Conservation (phyloP, 176 grass and related monocot genomes). For the Thalia dealbata region DNA sequence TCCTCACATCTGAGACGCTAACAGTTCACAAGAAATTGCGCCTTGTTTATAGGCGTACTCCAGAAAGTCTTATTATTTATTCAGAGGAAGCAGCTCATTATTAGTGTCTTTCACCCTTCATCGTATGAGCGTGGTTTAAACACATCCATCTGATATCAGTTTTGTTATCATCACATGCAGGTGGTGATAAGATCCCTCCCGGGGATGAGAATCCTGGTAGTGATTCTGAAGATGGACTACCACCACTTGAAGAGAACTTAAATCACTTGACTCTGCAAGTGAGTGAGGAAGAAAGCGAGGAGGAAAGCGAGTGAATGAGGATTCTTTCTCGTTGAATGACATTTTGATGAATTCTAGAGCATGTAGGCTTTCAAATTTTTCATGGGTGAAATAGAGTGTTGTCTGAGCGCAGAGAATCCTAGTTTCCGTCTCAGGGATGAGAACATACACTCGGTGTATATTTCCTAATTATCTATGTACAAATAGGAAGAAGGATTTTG, state of each 20-base stretch:
- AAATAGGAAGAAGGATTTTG: too few relatives aligned
- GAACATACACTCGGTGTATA: too few relatives aligned
- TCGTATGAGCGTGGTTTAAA: background rate
- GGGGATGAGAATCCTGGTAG: slow-evolving; percentile 31
- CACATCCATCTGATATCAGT: background rate
- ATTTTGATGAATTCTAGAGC: too few relatives aligned
- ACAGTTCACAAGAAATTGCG: background rate
- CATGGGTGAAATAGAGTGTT: too few relatives aligned
- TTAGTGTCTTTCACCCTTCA: background rate
- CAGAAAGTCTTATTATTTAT: background rate
- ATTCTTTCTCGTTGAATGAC: background rate
- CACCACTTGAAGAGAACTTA: slow-evolving; percentile 77
- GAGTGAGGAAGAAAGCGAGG: slow-evolving; percentile 39
- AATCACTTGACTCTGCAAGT: slow-evolving; percentile 54
- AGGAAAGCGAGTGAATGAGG: slow-evolving; percentile 28
- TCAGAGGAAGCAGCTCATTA: too few relatives aligned
- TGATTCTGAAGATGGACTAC: slow-evolving; percentile 71
- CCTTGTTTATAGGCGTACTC: background rate
- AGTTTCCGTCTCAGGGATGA: too few relatives aligned
- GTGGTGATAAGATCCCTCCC: background rate
- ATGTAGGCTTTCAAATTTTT: too few relatives aligned
- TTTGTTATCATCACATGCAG: background rate
- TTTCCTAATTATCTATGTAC: too few relatives aligned
- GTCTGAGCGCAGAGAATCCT: too few relatives aligned
- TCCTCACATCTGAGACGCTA: background rate